Percentiles rank a stretch among this genome's conserved stretches.
Conservation (phyloP, 257 asterid genomes). For the Solanum chmielewskii region DNA sequence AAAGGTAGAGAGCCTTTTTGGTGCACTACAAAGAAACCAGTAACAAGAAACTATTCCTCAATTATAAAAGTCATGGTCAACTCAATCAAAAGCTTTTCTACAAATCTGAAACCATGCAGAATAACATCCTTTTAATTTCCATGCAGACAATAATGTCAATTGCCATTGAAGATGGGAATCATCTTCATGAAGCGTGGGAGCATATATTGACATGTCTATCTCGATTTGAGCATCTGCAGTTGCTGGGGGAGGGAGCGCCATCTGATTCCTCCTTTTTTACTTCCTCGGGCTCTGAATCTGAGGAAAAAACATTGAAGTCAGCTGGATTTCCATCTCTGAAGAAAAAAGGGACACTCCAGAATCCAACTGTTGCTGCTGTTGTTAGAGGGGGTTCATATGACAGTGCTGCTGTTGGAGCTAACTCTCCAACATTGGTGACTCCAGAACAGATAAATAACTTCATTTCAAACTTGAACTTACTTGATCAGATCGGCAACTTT, state of each 20-base stretch:
- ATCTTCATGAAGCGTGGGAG: constrained; percentile 97
- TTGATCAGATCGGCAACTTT: constrained; percentile 93
- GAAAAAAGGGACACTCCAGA: constrained; percentile 85
- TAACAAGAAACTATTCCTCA: neutral
- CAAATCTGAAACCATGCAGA: neutral
- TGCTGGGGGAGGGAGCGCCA: constrained; percentile 97
- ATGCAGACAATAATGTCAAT: constrained; percentile 84
- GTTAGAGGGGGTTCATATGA: constrained; percentile 99
- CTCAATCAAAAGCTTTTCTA: neutral
- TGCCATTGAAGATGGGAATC: constrained; percentile 94
- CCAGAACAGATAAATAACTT: constrained; percentile 85
- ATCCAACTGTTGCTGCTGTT: constrained; percentile 93
- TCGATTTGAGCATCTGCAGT: constrained; percentile 96
- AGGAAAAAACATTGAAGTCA: constrained; percentile 37
- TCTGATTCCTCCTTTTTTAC: constrained; percentile 82
- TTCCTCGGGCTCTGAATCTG: constrained; percentile 49
- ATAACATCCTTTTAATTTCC: constrained; percentile 7
- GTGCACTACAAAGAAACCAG: neutral
- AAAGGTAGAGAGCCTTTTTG: neutral
- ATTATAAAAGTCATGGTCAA: neutral
- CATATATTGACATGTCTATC: constrained; percentile 95
- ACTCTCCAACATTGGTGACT: constrained; percentile 68
- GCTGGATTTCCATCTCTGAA: constrained; percentile 57
- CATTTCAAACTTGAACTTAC: constrained; percentile 82
- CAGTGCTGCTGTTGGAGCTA: constrained; percentile 63